Conservation (phyloP, 176 grass and related monocot species). For the Alopecurus myosuroides region DNA sequence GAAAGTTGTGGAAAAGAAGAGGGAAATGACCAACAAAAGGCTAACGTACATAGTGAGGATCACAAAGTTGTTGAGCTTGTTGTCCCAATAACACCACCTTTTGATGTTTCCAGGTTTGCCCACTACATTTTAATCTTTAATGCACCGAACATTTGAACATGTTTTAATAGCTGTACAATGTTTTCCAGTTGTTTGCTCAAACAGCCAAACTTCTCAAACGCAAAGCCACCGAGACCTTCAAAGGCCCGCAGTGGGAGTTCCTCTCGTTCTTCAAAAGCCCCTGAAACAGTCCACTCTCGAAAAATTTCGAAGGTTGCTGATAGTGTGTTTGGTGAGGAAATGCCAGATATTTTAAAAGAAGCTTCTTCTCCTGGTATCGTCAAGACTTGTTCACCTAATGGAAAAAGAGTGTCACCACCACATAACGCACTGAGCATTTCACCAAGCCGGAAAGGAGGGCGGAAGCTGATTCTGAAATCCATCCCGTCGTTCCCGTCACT, state of each 20-base stretch:
- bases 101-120: constrained; percentile 57
- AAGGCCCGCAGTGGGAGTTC: constrained; percentile 49
- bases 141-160: neutral
- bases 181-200: constrained; percentile 60
- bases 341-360: constrained; percentile 41
- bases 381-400: constrained; percentile 84
- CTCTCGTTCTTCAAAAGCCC: constrained; percentile 42
- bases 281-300: constrained; percentile 8
- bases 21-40: constrained; percentile 62
- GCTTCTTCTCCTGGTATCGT: constrained; percentile 42
- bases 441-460: constrained; percentile 67
- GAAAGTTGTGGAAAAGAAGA: constrained; percentile 50
- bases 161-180: neutral
- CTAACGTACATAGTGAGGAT: constrained; percentile 45
- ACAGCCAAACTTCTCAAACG: constrained; percentile 63
- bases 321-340: constrained; percentile 38
- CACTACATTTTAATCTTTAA: constrained; percentile 6
- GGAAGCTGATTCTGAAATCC: constrained; percentile 91
- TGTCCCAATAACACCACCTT: constrained; percentile 70
- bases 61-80: constrained; percentile 46
- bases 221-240: constrained; percentile 66
- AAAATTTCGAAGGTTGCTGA: constrained; percentile 31
- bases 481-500: constrained; percentile 93
- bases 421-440: constrained; percentile 46
- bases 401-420: constrained; percentile 91